Evolutionary conservation across 495 filamentous ascomycete species (phyloP).

Genomic region (Penicillium paradoxum): DNA sequence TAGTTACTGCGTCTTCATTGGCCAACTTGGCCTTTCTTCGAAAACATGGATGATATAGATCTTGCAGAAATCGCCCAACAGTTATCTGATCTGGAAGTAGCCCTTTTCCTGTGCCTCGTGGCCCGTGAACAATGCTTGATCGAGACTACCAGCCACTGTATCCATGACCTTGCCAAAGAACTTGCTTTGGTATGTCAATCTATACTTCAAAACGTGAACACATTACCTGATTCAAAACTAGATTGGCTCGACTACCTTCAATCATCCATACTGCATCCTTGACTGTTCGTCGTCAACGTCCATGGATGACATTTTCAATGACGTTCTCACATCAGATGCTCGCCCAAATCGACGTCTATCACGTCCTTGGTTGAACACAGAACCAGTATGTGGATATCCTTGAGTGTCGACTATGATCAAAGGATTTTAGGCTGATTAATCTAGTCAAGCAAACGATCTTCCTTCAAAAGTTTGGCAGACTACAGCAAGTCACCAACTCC

Average conservation of each 20-base stretch:
- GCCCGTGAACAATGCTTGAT: slow-evolving; percentile 84
- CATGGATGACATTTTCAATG: slow-evolving; percentile 71
- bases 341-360: slow-evolving; percentile 16
- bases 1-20: background rate
- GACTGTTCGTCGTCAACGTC: slow-evolving; percentile 67
- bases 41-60: slow-evolving; percentile 54
- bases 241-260: slow-evolving; percentile 67
- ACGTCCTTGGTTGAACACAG: slow-evolving; percentile 17
- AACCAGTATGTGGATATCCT: slow-evolving; percentile 15
- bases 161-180: slow-evolving; percentile 65
- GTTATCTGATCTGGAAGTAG: slow-evolving; percentile 85
- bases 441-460: slow-evolving; percentile 25
- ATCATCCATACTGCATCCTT: slow-evolving; percentile 59
- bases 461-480: slow-evolving; percentile 17
- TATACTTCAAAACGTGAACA: background rate
- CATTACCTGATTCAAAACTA: slow-evolving; percentile 23
- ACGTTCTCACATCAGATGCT: slow-evolving; percentile 49
- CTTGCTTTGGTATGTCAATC: slow-evolving; percentile 55
- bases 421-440: background rate
- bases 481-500: slow-evolving; percentile 16
- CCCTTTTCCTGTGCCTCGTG: slow-evolving; percentile 71
- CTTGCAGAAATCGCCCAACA: slow-evolving; percentile 62
- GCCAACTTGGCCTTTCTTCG: background rate
- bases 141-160: slow-evolving; percentile 56
- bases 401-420: background rate